phyloP scores from a whole-genome alignment of 2,329 filamentous ascomycete genomes.

The Colletotrichum melonis region DNA sequence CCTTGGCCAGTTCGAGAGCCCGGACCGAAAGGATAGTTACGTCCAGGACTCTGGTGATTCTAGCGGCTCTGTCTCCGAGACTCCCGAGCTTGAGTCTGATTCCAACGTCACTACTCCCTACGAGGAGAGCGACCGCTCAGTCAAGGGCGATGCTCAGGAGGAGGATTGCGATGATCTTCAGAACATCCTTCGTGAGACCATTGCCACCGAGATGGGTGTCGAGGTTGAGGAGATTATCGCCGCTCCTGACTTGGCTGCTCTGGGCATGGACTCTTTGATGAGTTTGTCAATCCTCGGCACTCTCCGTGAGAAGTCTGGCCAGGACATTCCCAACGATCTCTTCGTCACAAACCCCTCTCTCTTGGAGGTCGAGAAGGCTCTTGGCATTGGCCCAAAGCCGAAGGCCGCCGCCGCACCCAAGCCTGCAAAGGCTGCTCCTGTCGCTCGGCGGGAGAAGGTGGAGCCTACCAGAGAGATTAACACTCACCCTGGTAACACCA shows the following conservation, averaged over 20 bases:
- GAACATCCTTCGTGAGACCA: slow-evolving; percentile 70
- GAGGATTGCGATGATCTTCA: slow-evolving; percentile 51
- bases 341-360: slow-evolving; percentile 71
- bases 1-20: slow-evolving; percentile 49
- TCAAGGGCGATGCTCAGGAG: slow-evolving; percentile 54
- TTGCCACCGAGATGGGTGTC: slow-evolving; percentile 80
- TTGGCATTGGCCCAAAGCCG: slow-evolving; percentile 62
- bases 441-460: slow-evolving; percentile 32
- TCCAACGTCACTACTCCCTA: slow-evolving; percentile 64
- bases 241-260: slow-evolving; percentile 63
- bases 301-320: slow-evolving; percentile 64
- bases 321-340: slow-evolving; percentile 68
- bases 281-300: slow-evolving; percentile 66
- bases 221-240: slow-evolving; percentile 71
- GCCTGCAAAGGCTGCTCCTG: slow-evolving; percentile 41
- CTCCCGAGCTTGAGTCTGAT: slow-evolving; percentile 58
- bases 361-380: slow-evolving; percentile 72
- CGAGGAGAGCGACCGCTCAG: slow-evolving; percentile 63
- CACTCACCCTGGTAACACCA: slow-evolving; percentile 49
- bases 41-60: slow-evolving; percentile 49
- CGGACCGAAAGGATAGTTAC: slow-evolving; percentile 39
- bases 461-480: slow-evolving; percentile 41
- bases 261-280: slow-evolving; percentile 71
- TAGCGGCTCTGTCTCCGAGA: slow-evolving; percentile 55
- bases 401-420: slow-evolving; percentile 47